Percentiles rank a stretch among this genome's conserved stretches.
phyloP scores from a whole-genome alignment of 768 basidiomycete genomes.

The Gymnopilus dilepis region DNA sequence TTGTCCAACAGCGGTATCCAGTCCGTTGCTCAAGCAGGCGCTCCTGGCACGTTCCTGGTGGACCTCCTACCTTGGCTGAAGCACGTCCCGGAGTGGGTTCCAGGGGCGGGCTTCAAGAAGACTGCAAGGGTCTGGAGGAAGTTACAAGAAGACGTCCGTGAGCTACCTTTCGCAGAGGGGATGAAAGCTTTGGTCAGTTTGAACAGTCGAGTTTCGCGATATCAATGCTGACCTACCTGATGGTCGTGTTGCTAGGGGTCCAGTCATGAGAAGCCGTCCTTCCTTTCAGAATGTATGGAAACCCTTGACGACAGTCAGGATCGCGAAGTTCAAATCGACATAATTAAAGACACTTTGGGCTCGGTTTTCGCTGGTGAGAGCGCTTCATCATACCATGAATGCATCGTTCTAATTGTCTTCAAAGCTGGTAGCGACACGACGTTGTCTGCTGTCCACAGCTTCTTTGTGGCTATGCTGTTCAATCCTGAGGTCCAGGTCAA shows the following conservation, averaged over 20 bases:
- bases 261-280: constrained; percentile 20
- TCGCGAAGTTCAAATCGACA: constrained; percentile 13
- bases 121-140: constrained; percentile 43
- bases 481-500: constrained; percentile 15
- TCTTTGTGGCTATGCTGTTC: constrained; percentile 19
- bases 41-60: constrained; percentile 38
- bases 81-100: constrained; percentile 51
- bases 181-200: constrained; percentile 36
- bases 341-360: constrained; percentile 23
- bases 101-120: constrained; percentile 50
- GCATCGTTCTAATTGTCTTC: neutral
- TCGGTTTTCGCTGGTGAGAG: constrained; percentile 19
- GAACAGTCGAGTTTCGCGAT: neutral
- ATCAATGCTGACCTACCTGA: too few relatives aligned
- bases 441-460: constrained; percentile 14
- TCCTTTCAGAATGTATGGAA: constrained; percentile 21
- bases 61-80: constrained; percentile 37
- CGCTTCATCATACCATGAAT: neutral
- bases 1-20: constrained; percentile 29
- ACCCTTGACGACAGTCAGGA: constrained; percentile 13
- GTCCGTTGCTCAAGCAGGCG: constrained; percentile 28
- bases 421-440: constrained; percentile 23
- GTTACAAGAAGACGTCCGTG: constrained; percentile 37
- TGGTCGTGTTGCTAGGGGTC: neutral
- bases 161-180: constrained; percentile 40